Base-by-base conservation (phyloP, 176 grass and related monocot genomes). In the Secale cereale region DNA sequence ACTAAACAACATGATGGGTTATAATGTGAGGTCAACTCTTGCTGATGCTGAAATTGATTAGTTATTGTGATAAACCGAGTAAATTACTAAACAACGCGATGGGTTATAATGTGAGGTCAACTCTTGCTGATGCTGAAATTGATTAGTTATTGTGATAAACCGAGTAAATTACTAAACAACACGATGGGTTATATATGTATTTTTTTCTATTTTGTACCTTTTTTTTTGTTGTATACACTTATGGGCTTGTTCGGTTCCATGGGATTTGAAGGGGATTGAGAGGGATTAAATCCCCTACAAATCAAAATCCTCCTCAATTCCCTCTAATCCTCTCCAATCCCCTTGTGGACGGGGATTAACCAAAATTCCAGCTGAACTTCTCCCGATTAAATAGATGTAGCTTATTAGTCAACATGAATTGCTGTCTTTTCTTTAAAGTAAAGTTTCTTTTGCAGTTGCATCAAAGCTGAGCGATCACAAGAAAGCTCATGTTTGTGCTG, bases 401-500 rank as follows among this genome's bases (percentile, higher is more conserved):
- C 59, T 80, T 59, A 41, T 59, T n/a, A n/a, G n/a, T n/a, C n/a
- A n/a, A n/a, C n/a, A n/a, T n/a, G n/a, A n/a, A 20, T 27, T 57
- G 23, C 23, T 69, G 29, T 15, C 60, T 54, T 56, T 64, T 15
- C 16, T 63, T 40, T 15, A 31, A 68, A 75, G 31, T 0, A 2
- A 7, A 73, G 25, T 77, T 75, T 60, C 35, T 48, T 48, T 70
- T 81, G 14, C 25, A 33, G 40, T 11, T 22, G 32, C 26, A 85
- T n/a, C 26, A 67, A 66, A 39, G 87, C 56, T 32, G 14, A 11
- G 35, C 46, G 60, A 27, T 74, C 27, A 89, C 70, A 61, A 11
- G 40, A 69, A 85, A 33, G 65, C 82, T 46, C 4, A 82, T 68
- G 68, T 37, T 59, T 89, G 25, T 74, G 25, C 36, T 67, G 13